Conservation (phyloP, 1,284 basidiomycete genomes). For the Agaricales sp. region DNA sequence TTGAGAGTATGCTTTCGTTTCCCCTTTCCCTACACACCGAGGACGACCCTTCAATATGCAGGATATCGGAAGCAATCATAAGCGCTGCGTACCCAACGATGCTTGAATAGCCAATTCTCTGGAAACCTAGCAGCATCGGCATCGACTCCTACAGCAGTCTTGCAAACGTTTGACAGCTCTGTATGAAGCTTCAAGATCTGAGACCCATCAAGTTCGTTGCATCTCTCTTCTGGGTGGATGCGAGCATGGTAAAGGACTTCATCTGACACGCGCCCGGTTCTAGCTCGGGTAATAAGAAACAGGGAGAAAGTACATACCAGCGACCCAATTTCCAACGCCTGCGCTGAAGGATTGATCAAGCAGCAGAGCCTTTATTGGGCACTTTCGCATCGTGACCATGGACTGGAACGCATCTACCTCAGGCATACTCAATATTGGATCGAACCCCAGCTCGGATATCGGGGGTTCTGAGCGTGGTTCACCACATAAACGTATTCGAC, state of each 20-base stretch:
- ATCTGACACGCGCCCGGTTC: constrained; percentile 27
- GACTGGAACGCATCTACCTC: constrained; percentile 43
- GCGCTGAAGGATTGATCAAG: constrained; percentile 77
- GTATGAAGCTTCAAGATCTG: constrained; percentile 47
- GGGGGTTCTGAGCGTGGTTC: constrained; percentile 57
- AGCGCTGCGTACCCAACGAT: constrained; percentile 48
- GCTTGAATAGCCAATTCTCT: constrained; percentile 58
- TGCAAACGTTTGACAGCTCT: constrained; percentile 49
- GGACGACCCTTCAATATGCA: neutral
- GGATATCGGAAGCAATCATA: constrained; percentile 9
- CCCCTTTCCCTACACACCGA: constrained; percentile 51
- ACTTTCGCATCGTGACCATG: constrained; percentile 45
- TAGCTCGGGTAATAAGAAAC: constrained; percentile 3
- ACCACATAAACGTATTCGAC: constrained; percentile 54
- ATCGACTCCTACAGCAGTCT: constrained; percentile 58
- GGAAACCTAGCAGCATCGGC: constrained; percentile 70
- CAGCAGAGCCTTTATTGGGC: constrained; percentile 71
- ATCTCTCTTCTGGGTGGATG: constrained; percentile 68
- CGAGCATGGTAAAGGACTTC: constrained; percentile 74
- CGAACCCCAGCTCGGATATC: constrained; percentile 66
- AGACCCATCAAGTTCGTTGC: constrained; percentile 40
- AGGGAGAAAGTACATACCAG: constrained; percentile 33
- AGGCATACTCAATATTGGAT: constrained; percentile 71
- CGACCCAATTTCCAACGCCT: constrained; percentile 81
- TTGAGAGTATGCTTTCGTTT: constrained; percentile 42